Conservation (phyloP, 495 filamentous ascomycete species). For the Talaromyces proteolyticus region DNA sequence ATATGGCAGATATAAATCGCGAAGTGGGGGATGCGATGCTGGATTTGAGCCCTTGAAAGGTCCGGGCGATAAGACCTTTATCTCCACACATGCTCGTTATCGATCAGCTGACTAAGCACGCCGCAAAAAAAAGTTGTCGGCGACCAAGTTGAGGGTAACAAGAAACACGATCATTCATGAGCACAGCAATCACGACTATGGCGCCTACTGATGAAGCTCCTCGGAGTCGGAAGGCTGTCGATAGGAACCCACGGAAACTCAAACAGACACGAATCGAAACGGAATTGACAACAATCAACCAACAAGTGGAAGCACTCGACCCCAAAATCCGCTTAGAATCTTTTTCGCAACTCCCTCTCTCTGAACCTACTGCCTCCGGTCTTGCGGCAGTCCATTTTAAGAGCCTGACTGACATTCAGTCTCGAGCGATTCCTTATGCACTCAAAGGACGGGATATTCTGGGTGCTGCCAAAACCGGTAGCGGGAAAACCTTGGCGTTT, state of each 20-base stretch:
- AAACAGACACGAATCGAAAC: constrained; percentile 60
- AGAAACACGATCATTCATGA: not conserved
- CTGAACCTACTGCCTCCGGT: constrained; percentile 72
- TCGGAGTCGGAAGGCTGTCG: not conserved
- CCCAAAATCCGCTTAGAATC: constrained; percentile 37
- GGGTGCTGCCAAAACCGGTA: constrained; percentile 93
- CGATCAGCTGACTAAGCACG: constrained; percentile 2
- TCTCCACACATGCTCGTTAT: constrained; percentile 3
- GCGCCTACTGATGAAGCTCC: constrained; percentile 1
- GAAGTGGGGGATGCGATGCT: too few relatives aligned
- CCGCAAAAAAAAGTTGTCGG: constrained; percentile 4
- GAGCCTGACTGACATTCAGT: constrained; percentile 86
- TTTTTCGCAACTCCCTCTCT: constrained; percentile 83
- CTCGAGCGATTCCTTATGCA: constrained; percentile 74
- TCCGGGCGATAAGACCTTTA: constrained; percentile 1
- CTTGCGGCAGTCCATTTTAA: constrained; percentile 86
- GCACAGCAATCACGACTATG: not conserved
- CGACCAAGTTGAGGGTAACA: too few relatives aligned
- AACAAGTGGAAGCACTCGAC: constrained; percentile 45
- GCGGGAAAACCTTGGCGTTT: constrained; percentile 94
- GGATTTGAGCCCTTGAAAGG: not conserved
- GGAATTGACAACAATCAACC: constrained; percentile 34
- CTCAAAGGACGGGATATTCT: constrained; percentile 87
- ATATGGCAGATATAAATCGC: too few relatives aligned
- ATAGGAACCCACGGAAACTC: constrained; percentile 27